Conservation (phyloP, 2,329 filamentous ascomycete species). For the Lomentospora prolificans region DNA sequence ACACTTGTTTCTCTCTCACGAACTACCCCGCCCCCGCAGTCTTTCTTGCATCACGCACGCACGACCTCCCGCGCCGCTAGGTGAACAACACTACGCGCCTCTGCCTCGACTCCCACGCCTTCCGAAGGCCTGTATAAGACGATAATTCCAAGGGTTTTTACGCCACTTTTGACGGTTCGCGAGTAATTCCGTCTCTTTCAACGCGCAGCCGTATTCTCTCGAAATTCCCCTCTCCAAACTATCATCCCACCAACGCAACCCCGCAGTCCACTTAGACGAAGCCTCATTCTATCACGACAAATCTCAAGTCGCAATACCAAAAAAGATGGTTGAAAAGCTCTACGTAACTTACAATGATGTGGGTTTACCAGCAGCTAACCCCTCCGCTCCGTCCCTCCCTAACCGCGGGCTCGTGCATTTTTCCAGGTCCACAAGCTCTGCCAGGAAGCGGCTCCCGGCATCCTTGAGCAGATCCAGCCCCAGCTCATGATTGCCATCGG, state of each 20-base stretch:
- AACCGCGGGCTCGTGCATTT: background rate
- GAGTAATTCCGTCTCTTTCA: too few relatives aligned
- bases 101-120: background rate
- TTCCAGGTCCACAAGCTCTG: slow-evolving; percentile 89
- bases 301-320: background rate
- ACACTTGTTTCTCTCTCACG: background rate
- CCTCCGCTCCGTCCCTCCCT: background rate
- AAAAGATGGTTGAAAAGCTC: slow-evolving; percentile 69
- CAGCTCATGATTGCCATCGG: slow-evolving; percentile 98
- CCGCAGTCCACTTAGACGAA: background rate
- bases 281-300: too few relatives aligned
- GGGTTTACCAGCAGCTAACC: slow-evolving; percentile 23
- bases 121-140: background rate
- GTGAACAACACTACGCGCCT: background rate
- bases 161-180: too few relatives aligned
- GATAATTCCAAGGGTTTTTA: too few relatives aligned
- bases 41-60: background rate
- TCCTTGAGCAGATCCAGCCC: slow-evolving; percentile 78
- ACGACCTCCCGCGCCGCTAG: background rate
- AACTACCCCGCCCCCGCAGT: slow-evolving; percentile 1
- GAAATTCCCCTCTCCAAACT: too few relatives aligned
- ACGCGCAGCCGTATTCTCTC: too few relatives aligned
- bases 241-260: background rate
- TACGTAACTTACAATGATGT: slow-evolving; percentile 92
- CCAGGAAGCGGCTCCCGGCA: slow-evolving; percentile 70